Evolutionary conservation across 352 stramenopile species (phyloP).

Genomic region (Phytopythium vexans): DNA sequence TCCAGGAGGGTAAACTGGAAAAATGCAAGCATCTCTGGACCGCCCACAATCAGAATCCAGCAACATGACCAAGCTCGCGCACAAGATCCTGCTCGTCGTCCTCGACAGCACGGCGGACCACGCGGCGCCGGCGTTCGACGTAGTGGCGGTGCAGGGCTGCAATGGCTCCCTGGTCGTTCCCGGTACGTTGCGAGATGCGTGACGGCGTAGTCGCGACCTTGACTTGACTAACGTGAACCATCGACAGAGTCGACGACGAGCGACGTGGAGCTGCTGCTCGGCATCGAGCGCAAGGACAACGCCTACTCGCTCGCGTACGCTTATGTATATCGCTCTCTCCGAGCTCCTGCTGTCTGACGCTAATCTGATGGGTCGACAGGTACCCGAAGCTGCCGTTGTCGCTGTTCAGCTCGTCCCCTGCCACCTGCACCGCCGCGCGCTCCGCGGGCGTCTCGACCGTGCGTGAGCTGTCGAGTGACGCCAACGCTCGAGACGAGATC

Average conservation of each 20-base stretch:
- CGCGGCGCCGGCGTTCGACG: slow-evolving; percentile 40
- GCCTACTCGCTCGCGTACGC: slow-evolving; percentile 24
- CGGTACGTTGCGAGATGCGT: slow-evolving; percentile 10
- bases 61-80: slow-evolving; percentile 34
- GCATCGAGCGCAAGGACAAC: slow-evolving; percentile 20
- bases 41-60: not conserved
- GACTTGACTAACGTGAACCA: not conserved
- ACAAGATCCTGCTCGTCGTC: slow-evolving; percentile 56
- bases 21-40: not conserved
- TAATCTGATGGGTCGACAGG: slow-evolving; percentile 15
- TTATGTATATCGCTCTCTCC: slow-evolving; percentile 4
- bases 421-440: slow-evolving; percentile 26
- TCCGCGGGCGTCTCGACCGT: slow-evolving; percentile 31
- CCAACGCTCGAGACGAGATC: slow-evolving; percentile 15
- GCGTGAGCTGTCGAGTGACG: slow-evolving; percentile 10
- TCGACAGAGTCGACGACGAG: slow-evolving; percentile 11
- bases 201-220: not conserved
- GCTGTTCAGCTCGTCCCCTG: slow-evolving; percentile 48
- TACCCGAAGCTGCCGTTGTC: slow-evolving; percentile 59
- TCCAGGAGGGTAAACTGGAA: not conserved
- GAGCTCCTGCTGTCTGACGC: not conserved
- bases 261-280: slow-evolving; percentile 30
- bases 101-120: slow-evolving; percentile 28
- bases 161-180: slow-evolving; percentile 50
- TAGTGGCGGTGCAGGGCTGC: slow-evolving; percentile 45